Evolutionary conservation across 257 asterid species (phyloP).

Genomic region (Gentiana straminea): DNA sequence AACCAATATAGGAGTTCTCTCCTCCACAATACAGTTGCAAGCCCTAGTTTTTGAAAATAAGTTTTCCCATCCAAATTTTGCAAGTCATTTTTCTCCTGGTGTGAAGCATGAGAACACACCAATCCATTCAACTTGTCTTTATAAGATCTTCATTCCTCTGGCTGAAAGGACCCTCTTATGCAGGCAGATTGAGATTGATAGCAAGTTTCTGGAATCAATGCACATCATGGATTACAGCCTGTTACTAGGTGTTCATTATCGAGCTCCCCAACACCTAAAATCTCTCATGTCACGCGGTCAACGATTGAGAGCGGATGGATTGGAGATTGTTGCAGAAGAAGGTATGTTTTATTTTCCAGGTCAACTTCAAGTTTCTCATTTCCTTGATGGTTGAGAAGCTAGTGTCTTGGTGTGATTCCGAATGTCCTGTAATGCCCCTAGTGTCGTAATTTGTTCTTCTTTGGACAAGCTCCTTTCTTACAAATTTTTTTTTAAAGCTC

Average conservation of each 20-base stretch:
- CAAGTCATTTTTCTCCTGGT: background rate
- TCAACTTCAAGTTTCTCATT: no score
- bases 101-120: no score
- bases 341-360: slow-evolving; percentile 26
- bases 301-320: slow-evolving; percentile 46
- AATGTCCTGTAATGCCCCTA: background rate
- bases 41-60: no score
- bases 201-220: slow-evolving; percentile 80
- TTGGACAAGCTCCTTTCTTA: no score
- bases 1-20: no score
- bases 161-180: slow-evolving; percentile 3
- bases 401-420: no score
- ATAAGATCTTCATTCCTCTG: background rate
- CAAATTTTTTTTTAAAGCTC: no score
- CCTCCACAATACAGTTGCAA: no score
- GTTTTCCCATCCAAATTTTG: no score
- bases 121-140: background rate
- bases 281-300: slow-evolving; percentile 44
- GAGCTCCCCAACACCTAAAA: slow-evolving; percentile 87
- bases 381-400: no score
- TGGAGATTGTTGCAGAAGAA: slow-evolving; percentile 81
- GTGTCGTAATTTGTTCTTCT: no score
- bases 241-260: slow-evolving; percentile 79
- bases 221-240: slow-evolving; percentile 96
- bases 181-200: slow-evolving; percentile 89